These are phyloP conservation scores for Eucalyptus dawsonii DNA, from an alignment of 345 rosid genomes.

Conservation along the genomic window DNA sequence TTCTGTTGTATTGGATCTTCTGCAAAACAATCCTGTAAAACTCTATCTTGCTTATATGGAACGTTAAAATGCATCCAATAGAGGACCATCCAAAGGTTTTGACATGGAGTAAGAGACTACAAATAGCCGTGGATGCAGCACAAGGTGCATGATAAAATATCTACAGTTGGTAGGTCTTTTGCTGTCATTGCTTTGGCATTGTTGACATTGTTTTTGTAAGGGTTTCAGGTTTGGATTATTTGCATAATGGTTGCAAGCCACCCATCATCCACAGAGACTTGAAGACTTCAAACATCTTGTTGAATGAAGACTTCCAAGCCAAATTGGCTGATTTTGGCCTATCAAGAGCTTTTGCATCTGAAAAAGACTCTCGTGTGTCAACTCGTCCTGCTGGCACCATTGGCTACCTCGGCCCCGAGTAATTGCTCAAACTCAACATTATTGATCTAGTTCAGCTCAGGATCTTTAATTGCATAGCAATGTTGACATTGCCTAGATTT, in stretches of 20 bases:
- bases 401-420: no score
- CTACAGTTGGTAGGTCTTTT: neutral
- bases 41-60: neutral
- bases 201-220: neutral
- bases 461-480: no score
- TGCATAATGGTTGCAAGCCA: neutral
- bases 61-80: neutral
- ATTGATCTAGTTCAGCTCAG: fast-evolving
- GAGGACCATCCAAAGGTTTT: neutral
- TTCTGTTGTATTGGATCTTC: fast-evolving
- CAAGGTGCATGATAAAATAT: neutral
- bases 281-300: no score
- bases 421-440: no score
- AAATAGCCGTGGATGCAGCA: no score
- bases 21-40: no score
- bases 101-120: no score
- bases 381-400: no score
- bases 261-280: neutral
- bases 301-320: no score
- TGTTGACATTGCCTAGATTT: neutral
- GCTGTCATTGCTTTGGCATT: neutral
- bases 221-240: neutral
- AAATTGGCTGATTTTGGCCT: no score
- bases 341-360: no score
- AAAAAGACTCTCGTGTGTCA: no score